A percentile compares a stretch with the other conserved stretches of the same genome.
phyloP scores from a whole-genome alignment of 2,329 filamentous ascomycete species.

The Exophiala sideris region DNA sequence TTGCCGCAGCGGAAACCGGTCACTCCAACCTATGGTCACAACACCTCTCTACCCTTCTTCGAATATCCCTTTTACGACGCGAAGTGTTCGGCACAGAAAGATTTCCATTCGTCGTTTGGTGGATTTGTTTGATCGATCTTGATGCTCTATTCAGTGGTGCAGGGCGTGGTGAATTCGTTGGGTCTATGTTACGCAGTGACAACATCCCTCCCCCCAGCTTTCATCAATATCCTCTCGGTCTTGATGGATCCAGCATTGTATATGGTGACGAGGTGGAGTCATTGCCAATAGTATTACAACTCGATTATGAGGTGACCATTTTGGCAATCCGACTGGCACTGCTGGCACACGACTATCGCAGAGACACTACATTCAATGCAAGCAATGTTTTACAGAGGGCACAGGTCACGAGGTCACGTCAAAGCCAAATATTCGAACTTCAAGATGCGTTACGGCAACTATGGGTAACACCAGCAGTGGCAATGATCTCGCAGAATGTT shows the following conservation, averaged over 20 bases:
- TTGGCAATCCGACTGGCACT: conserved; percentile 46
- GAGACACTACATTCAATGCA: conserved; percentile 31
- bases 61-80: conserved; percentile 48
- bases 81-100: conserved; percentile 45
- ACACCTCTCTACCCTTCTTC: conserved; percentile 51
- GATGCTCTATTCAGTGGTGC: conserved; percentile 53
- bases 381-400: conserved; percentile 22
- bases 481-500: conserved; percentile 36
- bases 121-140: conserved; percentile 54
- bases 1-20: conserved; percentile 45
- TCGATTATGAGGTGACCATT: conserved; percentile 46
- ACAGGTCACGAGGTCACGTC: conserved; percentile 28
- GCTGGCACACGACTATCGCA: conserved; percentile 41
- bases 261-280: conserved; percentile 38
- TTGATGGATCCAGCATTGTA: conserved; percentile 35
- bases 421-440: conserved; percentile 36
- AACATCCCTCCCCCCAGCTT: conserved; percentile 44
- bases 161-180: conserved; percentile 50
- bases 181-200: conserved; percentile 46
- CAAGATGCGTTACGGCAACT: conserved; percentile 38
- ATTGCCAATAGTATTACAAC: conserved; percentile 40
- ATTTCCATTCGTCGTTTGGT: conserved; percentile 54
- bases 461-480: conserved; percentile 38
- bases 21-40: conserved; percentile 53
- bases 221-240: conserved; percentile 37